Conservation (phyloP, 2,329 filamentous ascomycete species). For the Fusarium sp. region DNA sequence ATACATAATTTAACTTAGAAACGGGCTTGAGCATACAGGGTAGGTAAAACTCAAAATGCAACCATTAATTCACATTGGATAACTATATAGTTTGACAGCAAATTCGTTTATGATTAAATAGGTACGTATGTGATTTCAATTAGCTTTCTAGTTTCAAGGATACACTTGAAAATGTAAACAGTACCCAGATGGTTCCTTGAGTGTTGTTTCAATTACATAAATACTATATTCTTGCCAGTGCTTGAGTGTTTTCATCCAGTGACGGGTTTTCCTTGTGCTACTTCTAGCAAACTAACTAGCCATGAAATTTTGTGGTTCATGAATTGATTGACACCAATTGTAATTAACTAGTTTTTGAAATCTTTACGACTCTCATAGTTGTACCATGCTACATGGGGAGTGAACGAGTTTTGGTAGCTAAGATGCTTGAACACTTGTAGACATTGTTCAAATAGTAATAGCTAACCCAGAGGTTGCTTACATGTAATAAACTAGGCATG, state of each 20-base stretch:
- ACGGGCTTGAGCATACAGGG: background rate
- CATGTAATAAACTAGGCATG: no score
- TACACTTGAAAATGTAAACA: background rate
- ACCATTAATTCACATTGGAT: background rate
- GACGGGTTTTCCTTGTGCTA: background rate
- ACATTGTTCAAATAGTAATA: background rate
- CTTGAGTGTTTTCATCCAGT: background rate
- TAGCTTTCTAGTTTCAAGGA: fast-evolving
- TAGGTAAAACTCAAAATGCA: background rate
- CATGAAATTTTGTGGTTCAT: background rate
- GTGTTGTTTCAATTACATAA: background rate
- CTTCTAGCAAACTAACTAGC: background rate
- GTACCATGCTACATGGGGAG: background rate
- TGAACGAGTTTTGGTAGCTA: background rate
- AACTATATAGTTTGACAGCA: background rate
- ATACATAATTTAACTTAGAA: background rate
- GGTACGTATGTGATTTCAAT: no score
- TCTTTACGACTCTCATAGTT: background rate
- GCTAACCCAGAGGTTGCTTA: no score
- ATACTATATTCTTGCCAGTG: no score
- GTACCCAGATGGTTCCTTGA: background rate
- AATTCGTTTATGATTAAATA: background rate
- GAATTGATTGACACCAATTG: background rate
- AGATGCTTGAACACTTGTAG: background rate
- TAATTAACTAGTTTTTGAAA: background rate